Evolutionary conservation across 768 basidiomycete species (phyloP).

Genomic region (Leccinum aurantiacum): DNA sequence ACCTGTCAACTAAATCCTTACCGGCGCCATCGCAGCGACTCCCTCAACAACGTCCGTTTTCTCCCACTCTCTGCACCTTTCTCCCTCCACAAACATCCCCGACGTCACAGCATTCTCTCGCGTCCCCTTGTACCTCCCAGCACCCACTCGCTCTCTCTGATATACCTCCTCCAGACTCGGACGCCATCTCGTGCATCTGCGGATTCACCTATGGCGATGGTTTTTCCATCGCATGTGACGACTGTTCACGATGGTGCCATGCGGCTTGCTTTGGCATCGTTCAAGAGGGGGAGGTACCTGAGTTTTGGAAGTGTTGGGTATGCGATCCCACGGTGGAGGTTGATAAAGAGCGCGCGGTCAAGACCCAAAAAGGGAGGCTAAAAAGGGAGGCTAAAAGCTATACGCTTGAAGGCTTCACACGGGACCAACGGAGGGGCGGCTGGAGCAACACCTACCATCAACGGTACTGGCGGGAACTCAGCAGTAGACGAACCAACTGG

Average conservation of each 20-base stretch:
- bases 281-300: conserved; percentile 55
- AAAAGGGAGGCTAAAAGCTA: conserved; percentile 37
- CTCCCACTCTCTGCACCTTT: conserved; percentile 15
- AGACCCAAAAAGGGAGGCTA: conserved; percentile 42
- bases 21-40: conserved; percentile 14
- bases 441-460: conserved; percentile 19
- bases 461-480: conserved; percentile 13
- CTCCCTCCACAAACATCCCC: conserved; percentile 18
- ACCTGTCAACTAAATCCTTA: conserved; percentile 14
- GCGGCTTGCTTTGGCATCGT: conserved; percentile 72
- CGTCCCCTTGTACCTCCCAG: conserved; percentile 25
- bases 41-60: conserved; percentile 20
- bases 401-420: conserved; percentile 29
- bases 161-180: conserved; percentile 36
- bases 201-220: conserved; percentile 75
- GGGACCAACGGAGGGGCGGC: conserved; percentile 22
- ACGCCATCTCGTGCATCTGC: conserved; percentile 72
- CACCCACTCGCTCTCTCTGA: conserved; percentile 17
- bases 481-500: conserved; percentile 19
- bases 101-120: conserved; percentile 12
- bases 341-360: conserved; percentile 48
- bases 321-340: conserved; percentile 52
- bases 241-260: conserved; percentile 83
- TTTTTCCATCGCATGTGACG: conserved; percentile 82
- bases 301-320: conserved; percentile 75